Percentiles rank a stretch among this genome's conserved stretches.
Conservation (phyloP, 139 green algal species). For the Chlamydomonas sp. region DNA sequence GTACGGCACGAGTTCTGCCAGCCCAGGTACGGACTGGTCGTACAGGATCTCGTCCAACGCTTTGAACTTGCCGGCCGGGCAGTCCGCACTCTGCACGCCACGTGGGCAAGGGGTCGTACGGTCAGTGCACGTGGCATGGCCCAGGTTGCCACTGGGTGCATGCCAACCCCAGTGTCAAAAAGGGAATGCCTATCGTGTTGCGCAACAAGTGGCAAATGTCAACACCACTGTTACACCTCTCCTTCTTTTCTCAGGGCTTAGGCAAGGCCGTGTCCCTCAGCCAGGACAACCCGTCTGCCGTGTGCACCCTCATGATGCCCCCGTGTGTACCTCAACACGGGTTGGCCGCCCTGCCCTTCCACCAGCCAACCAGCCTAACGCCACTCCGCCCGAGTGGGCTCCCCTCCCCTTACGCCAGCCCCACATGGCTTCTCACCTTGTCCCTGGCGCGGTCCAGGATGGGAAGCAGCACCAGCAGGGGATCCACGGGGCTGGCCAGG, state of each 20-base stretch:
- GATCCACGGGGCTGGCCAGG: constrained; percentile 63
- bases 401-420: neutral
- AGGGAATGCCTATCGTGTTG: too few relatives aligned
- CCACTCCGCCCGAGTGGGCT: too few relatives aligned
- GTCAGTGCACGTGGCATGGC: neutral
- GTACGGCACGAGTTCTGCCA: neutral
- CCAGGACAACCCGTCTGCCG: too few relatives aligned
- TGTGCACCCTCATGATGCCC: too few relatives aligned
- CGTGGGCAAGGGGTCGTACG: neutral
- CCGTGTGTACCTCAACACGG: too few relatives aligned
- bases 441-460: constrained; percentile 55
- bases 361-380: neutral
- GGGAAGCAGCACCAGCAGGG: constrained; percentile 68
- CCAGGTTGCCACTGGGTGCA: neutral
- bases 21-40: neutral
- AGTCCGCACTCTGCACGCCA: neutral
- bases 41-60: constrained; percentile 27
- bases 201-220: too few relatives aligned
- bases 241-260: too few relatives aligned
- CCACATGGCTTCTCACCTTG: constrained; percentile 30
- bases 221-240: too few relatives aligned
- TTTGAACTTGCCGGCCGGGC: constrained; percentile 22
- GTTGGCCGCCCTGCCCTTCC: too few relatives aligned
- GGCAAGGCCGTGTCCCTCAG: too few relatives aligned
- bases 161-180: neutral